A percentile compares a stretch with the other conserved stretches of the same genome.
Evolutionary conservation across 2,329 filamentous ascomycete species (phyloP).

Genomic region (Stachybotrys chartarum): DNA sequence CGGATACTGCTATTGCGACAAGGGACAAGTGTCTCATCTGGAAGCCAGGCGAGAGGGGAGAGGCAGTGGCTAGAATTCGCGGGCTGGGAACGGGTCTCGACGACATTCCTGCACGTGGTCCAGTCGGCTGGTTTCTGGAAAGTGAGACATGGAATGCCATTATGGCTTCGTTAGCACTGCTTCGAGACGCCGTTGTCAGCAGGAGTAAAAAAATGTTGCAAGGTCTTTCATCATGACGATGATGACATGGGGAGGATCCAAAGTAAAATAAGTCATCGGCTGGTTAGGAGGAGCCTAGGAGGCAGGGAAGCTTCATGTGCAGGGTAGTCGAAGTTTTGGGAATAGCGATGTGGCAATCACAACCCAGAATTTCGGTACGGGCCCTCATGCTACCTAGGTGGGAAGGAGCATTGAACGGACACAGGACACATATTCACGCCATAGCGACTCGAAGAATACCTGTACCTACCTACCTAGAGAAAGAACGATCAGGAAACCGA

Average conservation of each 20-base stretch:
- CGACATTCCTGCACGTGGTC: slow-evolving; percentile 9
- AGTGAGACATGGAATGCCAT: slow-evolving; percentile 11
- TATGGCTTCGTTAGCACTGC: not conserved
- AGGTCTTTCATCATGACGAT: not conserved
- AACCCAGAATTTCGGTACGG: not conserved
- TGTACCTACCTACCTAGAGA: too few relatives aligned
- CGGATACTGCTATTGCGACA: not conserved
- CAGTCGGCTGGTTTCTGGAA: slow-evolving; percentile 1
- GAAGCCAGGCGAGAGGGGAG: not conserved
- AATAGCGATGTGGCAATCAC: not conserved
- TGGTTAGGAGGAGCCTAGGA: too few relatives aligned
- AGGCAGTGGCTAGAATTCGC: not conserved
- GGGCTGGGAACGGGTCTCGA: not conserved
- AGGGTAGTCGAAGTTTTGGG: not conserved
- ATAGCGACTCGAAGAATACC: too few relatives aligned
- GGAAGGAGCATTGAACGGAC: too few relatives aligned
- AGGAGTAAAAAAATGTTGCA: too few relatives aligned
- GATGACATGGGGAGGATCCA: not conserved
- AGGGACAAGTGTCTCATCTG: not conserved
- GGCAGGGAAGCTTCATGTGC: not conserved
- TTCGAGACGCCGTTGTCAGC: too few relatives aligned
- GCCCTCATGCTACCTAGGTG: too few relatives aligned
- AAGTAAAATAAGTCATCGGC: not conserved
- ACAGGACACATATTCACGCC: too few relatives aligned
- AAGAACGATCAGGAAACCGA: not conserved